These are phyloP conservation scores for Prinsepia uniflora DNA, from an alignment of 306 rosid species.

Conservation along the genomic window DNA sequence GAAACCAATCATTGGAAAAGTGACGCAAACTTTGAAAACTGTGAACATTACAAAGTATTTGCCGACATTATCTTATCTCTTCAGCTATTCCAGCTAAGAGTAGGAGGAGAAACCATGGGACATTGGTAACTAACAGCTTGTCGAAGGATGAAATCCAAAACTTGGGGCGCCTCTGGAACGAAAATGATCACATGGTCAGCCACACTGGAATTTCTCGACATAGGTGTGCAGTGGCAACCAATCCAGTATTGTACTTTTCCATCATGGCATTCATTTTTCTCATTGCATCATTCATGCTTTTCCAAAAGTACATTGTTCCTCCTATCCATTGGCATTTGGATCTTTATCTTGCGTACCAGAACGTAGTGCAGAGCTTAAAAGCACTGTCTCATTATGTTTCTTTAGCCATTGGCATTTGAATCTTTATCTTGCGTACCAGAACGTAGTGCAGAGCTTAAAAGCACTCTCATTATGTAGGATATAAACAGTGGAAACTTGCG, in stretches of 20 bases:
- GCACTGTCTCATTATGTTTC: background rate
- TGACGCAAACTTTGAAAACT: background rate
- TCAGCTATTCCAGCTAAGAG: background rate
- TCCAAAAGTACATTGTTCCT: background rate
- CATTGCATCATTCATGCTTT: conserved; percentile 1
- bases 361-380: background rate
- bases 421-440: background rate
- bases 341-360: background rate
- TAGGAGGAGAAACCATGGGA: background rate
- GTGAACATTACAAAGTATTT: conserved; percentile 3
- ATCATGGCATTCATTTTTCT: conserved; percentile 1
- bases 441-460: background rate
- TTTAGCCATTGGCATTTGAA: conserved; percentile 2
- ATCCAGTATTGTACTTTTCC: background rate
- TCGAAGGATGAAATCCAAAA: conserved; percentile 7
- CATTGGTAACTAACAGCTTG: background rate
- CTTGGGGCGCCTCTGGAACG: background rate
- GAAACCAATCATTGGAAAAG: conserved; percentile 1
- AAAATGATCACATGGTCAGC: background rate
- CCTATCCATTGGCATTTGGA: conserved; percentile 3
- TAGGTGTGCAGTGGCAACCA: background rate
- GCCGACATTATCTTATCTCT: background rate
- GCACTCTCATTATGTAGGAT: background rate
- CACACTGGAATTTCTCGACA: background rate
- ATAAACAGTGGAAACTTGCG: background rate